Evolutionary conservation across 257 asterid genomes (phyloP).

Genomic region (Solanum appendiculatum): DNA sequence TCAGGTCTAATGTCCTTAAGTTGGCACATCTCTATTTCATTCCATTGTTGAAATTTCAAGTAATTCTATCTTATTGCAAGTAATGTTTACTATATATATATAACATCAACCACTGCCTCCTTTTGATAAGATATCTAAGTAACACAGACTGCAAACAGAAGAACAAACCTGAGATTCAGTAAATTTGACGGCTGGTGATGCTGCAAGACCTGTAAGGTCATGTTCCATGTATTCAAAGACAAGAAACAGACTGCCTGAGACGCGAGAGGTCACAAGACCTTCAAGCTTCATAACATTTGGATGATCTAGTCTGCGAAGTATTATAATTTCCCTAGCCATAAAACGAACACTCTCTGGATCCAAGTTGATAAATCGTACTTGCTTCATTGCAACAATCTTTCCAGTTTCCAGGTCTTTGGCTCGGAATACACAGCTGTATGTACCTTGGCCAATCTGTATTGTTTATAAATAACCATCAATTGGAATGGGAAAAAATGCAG

Average conservation of each 20-base stretch:
- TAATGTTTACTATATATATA: not conserved
- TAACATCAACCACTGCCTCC: not conserved
- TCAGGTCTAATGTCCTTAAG: not conserved
- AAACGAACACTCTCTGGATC: constrained; percentile 94
- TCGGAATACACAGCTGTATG: constrained; percentile 89
- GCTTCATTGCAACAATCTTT: constrained; percentile 72
- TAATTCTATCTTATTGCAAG: not conserved
- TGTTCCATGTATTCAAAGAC: constrained; percentile 94
- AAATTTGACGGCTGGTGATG: constrained; percentile 55
- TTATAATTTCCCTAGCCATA: constrained; percentile 89
- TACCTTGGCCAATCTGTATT: constrained; percentile 88
- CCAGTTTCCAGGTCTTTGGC: constrained; percentile 86
- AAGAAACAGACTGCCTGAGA: constrained; percentile 77
- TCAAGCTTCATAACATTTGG: constrained; percentile 88
- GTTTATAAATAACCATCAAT: not conserved
- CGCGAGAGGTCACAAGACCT: constrained; percentile 81
- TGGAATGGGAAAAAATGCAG: not conserved
- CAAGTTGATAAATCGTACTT: constrained; percentile 82
- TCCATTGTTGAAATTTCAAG: not conserved
- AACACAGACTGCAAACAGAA: not conserved
- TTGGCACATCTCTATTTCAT: not conserved
- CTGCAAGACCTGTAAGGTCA: constrained; percentile 81
- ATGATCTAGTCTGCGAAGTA: constrained; percentile 82
- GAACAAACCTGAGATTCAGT: constrained; percentile 74
- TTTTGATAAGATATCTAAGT: not conserved